These are phyloP conservation scores for Backusella macrospora DNA, from an alignment of 192 early-diverging fungal genomes.

Conservation along the genomic window DNA sequence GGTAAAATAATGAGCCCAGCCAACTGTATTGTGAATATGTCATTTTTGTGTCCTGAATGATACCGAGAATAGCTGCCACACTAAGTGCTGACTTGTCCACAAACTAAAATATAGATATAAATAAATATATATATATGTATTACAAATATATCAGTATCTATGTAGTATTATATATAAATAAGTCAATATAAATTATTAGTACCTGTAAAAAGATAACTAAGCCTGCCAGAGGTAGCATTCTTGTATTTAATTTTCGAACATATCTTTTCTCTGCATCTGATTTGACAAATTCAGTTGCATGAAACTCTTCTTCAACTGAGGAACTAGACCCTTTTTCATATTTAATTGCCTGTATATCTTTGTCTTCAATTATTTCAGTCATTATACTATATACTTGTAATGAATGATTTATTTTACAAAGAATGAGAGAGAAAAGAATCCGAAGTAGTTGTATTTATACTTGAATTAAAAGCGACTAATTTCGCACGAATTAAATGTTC, in stretches of 20 bases:
- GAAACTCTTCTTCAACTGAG: background rate
- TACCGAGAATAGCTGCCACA: slow-evolving; percentile 22
- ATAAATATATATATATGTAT: background rate
- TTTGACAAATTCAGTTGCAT: background rate
- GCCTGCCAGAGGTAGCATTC: slow-evolving; percentile 21
- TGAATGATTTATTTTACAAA: background rate
- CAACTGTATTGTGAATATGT: slow-evolving; percentile 4
- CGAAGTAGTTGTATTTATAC: background rate
- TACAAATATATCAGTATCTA: background rate
- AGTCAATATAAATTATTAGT: background rate
- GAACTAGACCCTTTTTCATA: background rate
- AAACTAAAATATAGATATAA: slow-evolving; percentile 7
- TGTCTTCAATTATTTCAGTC: background rate
- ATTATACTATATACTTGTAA: background rate
- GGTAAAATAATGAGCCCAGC: slow-evolving; percentile 25
- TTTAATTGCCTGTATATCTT: background rate
- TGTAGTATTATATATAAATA: slow-evolving; percentile 6
- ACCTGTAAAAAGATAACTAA: slow-evolving; percentile 25
- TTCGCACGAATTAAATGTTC: slow-evolving; percentile 9
- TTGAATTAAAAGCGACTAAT: background rate
- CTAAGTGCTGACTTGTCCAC: slow-evolving; percentile 23
- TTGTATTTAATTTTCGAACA: slow-evolving; percentile 20
- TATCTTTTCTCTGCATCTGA: slow-evolving; percentile 19
- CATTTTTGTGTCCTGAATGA: slow-evolving; percentile 20
- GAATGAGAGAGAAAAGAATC: background rate